Evolutionary conservation across 805 yeast species (phyloP).

Genomic region (Candida pseudoglaebosa): DNA sequence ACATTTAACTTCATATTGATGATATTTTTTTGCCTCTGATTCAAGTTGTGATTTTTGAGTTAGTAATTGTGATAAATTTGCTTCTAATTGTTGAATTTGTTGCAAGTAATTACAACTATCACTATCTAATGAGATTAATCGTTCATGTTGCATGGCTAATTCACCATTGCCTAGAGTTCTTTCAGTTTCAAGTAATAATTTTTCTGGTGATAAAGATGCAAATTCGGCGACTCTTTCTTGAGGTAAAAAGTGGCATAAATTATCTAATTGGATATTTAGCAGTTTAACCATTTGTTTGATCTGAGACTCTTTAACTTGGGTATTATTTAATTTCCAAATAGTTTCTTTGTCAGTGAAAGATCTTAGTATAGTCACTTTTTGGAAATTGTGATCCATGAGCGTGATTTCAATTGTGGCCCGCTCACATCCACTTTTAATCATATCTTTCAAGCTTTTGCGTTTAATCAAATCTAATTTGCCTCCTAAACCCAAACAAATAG

Average conservation of each 20-base stretch:
- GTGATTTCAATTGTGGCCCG: conserved; percentile 48
- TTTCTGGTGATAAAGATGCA: conserved; percentile 75
- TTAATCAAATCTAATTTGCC: conserved; percentile 76
- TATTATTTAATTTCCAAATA: conserved; percentile 49
- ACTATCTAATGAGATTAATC: conserved; percentile 50
- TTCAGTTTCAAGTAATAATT: conserved; percentile 71
- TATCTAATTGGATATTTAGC: conserved; percentile 80
- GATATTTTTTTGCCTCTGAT: conserved; percentile 43
- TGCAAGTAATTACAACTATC: conserved; percentile 24
- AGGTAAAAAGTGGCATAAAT: conserved; percentile 89
- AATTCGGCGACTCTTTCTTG: conserved; percentile 94
- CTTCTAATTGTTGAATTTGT: conserved; percentile 24
- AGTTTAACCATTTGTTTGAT: conserved; percentile 43
- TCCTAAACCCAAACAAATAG: conserved; percentile 82
- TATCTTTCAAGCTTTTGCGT: conserved; percentile 59
- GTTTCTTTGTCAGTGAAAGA: conserved; percentile 45
- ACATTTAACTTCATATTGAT: conserved; percentile 44
- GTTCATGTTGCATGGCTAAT: conserved; percentile 53
- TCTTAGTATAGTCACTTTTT: conserved; percentile 41
- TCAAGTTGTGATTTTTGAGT: conserved; percentile 36
- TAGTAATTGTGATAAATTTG: conserved; percentile 28
- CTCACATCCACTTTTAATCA: conserved; percentile 65
- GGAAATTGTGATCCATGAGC: conserved; percentile 37
- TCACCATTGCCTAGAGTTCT: conserved; percentile 68
- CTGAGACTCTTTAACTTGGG: conserved; percentile 34